Evolutionary conservation across 169 alveolate species (phyloP), one percentile per base, ranked within the genome.

Genomic region (Plasmodium blacklocki): DNA sequence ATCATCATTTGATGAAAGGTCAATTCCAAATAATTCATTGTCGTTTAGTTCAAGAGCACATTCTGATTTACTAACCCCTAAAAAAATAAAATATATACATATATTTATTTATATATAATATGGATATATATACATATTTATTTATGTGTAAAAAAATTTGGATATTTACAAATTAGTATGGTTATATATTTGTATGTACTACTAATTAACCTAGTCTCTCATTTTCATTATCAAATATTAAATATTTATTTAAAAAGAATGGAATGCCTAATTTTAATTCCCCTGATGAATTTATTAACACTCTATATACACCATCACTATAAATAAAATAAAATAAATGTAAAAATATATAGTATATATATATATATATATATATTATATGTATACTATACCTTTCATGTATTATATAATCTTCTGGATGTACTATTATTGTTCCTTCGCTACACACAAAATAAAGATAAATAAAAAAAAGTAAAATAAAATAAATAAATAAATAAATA

Each of bases 211-310:
- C 89, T 21, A 78, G 47, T 58, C 67, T 78, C 26, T 59, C 56
- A 23, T 66, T 29, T 47, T 78, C 89, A 49, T 78, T 78, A 52
- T 78, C 89, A 58, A 78, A 78, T 68, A 66, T 66, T 19, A 78
- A 47, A 11, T 78, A 78, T 58, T 78, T 78, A 73, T 54, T 78
- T 14, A 78, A 45, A 47, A 78, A 66, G 50, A 78, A 78, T 21
- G 89, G 89, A 15, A 78, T 39, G 26, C 89, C 89, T 11, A 78
- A 52, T n/a, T 59, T 64, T 58, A 50, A 21, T 21, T 14, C 58
- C 5, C 56, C 54, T 39, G 67, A 19, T 3, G 75, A 67, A 50
- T 78, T 78, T 64, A 78, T 19, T 59, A 78, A 32, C 19, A 78
- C 78, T 32, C 76, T 63, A 21, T 78, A 78, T 7, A 49, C 39